Evolutionary conservation across 306 rosid genomes (phyloP), one percentile per base, ranked within the genome.

Genomic region (Crotalaria pallida): DNA sequence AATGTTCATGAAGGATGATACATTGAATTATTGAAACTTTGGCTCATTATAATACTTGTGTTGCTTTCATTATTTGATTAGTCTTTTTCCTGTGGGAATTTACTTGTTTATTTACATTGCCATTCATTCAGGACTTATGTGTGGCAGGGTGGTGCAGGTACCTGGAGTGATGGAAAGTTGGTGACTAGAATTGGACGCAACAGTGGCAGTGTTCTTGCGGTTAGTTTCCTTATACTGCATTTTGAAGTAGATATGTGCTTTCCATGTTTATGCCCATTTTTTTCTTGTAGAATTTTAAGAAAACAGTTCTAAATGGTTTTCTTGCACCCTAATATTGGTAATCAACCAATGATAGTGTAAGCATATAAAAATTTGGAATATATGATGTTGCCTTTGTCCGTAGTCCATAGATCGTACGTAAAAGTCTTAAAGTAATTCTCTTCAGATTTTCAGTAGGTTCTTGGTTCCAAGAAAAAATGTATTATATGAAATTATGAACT

Each of bases 131-230:
- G 84, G 86, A 94, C 96, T 94, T 90, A 94, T 87, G 83, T 84
- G 47, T 94, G 88, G 92, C 98, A 94, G 96, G 97, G 97, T 94
- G 98, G 98, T 85, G 98, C 98, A 90, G 98, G 98, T 87, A 94
- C 98, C 73, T 94, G 98, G 98, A 94, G 98, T 84, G 98, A 94
- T 83, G 98, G 98, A 57, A 90, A 90, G 66, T 72, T 94, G 77
- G 96, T 94, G 50, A 94, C 98, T 47, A 87, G 97, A 83, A 94
- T 94, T 69, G 98, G 98, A 72, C 85, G 90, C 82, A 94, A 94
- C 65, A 90, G 89, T 77, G 93, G 91, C 79, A 88, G 95, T 73
- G 98, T 94, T 76, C 86, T 85, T 74, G 85, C 91, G 79, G 97
- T 94, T 80, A 82, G 86, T 80, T 51, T 76, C 47, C 61, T 33